Percentiles rank a stretch among this genome's conserved stretches.
phyloP scores from a whole-genome alignment of 129 eudicot species.

The Mikania micrantha region DNA sequence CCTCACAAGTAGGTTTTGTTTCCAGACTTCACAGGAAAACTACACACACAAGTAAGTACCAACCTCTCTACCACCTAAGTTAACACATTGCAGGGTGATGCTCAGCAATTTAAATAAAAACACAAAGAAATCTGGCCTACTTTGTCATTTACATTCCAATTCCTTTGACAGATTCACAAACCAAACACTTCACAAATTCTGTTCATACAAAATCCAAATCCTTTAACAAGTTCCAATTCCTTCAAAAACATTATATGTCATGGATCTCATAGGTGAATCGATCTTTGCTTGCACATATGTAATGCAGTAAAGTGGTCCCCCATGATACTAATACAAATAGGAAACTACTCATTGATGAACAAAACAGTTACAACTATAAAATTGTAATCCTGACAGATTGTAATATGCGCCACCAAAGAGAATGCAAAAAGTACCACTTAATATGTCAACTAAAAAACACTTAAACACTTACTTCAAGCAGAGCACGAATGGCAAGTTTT shows the following conservation, averaged over 20 bases:
- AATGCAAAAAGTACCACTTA: not conserved
- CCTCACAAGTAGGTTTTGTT: too few species aligned
- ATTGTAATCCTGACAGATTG: not conserved
- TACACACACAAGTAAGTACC: not conserved
- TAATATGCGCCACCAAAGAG: constrained; percentile 2
- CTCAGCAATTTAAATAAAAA: too few species aligned
- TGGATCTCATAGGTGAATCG: not conserved
- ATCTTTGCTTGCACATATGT: not conserved
- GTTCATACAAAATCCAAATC: not conserved
- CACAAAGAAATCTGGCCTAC: too few species aligned
- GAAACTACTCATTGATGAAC: not conserved
- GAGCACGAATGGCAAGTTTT: constrained; percentile 81
- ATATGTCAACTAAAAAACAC: constrained; percentile 5
- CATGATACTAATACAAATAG: not conserved
- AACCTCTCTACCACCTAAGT: not conserved
- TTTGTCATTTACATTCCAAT: not conserved
- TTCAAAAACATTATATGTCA: not conserved
- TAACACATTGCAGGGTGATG: not conserved
- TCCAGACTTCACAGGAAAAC: not conserved
- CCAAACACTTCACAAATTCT: not conserved
- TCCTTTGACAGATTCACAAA: not conserved
- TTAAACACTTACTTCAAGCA: constrained; percentile 66
- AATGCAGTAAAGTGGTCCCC: not conserved
- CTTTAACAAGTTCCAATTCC: not conserved
- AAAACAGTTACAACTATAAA: not conserved